phyloP scores from a whole-genome alignment of 352 stramenopile genomes.

The Phytophthora sansomeana region DNA sequence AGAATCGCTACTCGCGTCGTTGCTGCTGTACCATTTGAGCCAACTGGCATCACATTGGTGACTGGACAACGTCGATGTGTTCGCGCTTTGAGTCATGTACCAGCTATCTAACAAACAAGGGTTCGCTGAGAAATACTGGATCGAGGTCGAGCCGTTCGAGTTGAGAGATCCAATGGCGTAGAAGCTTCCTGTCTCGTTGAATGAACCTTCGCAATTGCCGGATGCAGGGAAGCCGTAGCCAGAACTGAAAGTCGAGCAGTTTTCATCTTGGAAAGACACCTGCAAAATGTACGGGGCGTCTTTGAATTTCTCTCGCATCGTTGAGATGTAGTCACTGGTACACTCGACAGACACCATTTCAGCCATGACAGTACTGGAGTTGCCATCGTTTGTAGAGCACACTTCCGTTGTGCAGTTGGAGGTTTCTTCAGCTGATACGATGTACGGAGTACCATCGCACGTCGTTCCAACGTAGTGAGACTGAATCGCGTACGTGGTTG shows the following conservation, averaged over 20 bases:
- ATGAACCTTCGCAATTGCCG: constrained; percentile 28
- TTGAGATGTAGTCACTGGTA: too few relatives aligned
- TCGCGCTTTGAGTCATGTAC: constrained; percentile 24
- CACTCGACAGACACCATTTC: too few relatives aligned
- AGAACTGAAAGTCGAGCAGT: constrained; percentile 27
- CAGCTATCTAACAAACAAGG: constrained; percentile 18
- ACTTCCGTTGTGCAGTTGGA: too few relatives aligned
- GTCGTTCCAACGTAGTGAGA: not conserved
- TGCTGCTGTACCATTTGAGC: constrained; percentile 35
- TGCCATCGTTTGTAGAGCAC: not conserved
- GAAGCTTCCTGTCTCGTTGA: constrained; percentile 29
- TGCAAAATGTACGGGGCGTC: constrained; percentile 33
- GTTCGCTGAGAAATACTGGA: constrained; percentile 21
- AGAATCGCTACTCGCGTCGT: constrained; percentile 15
- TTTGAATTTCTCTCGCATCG: constrained; percentile 22
- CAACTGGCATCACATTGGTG: constrained; percentile 26
- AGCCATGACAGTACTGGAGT: too few relatives aligned
- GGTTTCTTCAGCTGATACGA: constrained; percentile 11
- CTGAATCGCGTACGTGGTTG: not conserved
- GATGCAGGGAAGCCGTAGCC: constrained; percentile 26
- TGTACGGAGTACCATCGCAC: constrained; percentile 27
- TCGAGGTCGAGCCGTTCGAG: constrained; percentile 23
- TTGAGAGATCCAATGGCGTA: constrained; percentile 21
- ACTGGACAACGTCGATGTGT: constrained; percentile 3
- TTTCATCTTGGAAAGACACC: constrained; percentile 22